phyloP scores from a whole-genome alignment of 169 alveolate genomes.

The Cryptosporidium meleagridis region DNA sequence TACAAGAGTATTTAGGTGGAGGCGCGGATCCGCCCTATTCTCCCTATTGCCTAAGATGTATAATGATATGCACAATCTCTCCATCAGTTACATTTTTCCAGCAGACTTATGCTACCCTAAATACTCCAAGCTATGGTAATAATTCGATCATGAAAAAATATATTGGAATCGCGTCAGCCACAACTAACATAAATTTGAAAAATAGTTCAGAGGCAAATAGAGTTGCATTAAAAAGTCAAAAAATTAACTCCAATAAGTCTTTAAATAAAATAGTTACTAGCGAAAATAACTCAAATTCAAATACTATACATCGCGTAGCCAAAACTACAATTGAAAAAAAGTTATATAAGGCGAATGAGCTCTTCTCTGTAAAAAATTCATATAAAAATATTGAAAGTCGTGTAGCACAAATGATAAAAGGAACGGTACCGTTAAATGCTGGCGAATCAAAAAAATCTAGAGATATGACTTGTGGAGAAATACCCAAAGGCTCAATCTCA shows the following conservation, averaged over 20 bases:
- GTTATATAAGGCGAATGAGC: neutral
- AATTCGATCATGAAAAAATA: constrained; percentile 32
- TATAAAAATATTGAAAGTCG: constrained; percentile 61
- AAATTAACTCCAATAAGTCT: neutral
- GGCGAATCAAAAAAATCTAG: neutral
- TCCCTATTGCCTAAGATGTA: constrained; percentile 69
- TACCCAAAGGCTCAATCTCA: neutral
- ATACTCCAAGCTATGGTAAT: constrained; percentile 60
- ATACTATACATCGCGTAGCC: neutral
- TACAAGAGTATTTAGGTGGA: constrained; percentile 74
- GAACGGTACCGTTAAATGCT: constrained; percentile 1
- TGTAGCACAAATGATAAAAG: constrained; percentile 64
- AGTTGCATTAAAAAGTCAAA: neutral
- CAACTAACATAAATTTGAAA: neutral
- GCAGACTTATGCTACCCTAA: constrained; percentile 74
- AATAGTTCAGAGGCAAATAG: neutral
- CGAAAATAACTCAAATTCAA: neutral
- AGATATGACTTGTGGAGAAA: neutral
- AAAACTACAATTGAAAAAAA: neutral
- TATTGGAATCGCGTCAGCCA: constrained; percentile 22
- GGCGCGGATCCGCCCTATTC: constrained; percentile 74
- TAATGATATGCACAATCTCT: constrained; percentile 72
- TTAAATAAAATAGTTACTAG: neutral
- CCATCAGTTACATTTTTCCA: constrained; percentile 74
- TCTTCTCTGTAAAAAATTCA: neutral